Base-by-base conservation (phyloP, 495 filamentous ascomycete genomes). In the Amorphotheca resinae region DNA sequence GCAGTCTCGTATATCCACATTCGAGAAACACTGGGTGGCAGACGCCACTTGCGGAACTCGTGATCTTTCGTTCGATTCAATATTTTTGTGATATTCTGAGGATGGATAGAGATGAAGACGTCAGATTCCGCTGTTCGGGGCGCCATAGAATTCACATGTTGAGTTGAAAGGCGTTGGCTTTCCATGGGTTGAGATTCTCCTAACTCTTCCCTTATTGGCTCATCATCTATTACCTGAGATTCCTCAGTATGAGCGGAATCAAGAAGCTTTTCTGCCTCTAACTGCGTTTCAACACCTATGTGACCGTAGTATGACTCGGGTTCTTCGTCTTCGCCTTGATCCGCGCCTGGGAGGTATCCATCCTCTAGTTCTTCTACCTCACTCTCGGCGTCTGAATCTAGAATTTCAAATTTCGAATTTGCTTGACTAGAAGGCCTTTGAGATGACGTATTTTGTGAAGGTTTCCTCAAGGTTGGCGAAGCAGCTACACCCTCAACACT, bases 111-210 rank as follows among this genome's bases (percentile, higher is more conserved):
- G 18, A 72, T 56, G 45, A 74, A 52, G 4, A 70, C 59, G 44
- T 74, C 70, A 1, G 68, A 66, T 8, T 59, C 55, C 1, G 55
- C 51, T 5, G 65, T 70, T 38, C 64, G 61, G 2, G 66, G 63
- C 0, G 66, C 66, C 36, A 74, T 57, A 31, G 58, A 51, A 18
- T 53, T 57, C 7, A 71, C 58, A 1, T 59, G 50, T 12, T 67
- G 61, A 7, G 70, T 48, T 6, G 65, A 59, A 12, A 74, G 49
- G 9, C 70, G 64, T 44, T 74, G 69, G 45, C 67, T 70, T 44
- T 72, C 67, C 15, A 66, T 42, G 16, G 52, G 57, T 42, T 70
- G 69, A 38, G 57, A 66, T 31, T 58, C 62, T 21, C 55, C 50
- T 15, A 57, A 59, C 1, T 55, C 54, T 41, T 49, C 44, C 20